Conservation (phyloP, 176 grass and related monocot genomes). For the Tillandsia leiboldiana region DNA sequence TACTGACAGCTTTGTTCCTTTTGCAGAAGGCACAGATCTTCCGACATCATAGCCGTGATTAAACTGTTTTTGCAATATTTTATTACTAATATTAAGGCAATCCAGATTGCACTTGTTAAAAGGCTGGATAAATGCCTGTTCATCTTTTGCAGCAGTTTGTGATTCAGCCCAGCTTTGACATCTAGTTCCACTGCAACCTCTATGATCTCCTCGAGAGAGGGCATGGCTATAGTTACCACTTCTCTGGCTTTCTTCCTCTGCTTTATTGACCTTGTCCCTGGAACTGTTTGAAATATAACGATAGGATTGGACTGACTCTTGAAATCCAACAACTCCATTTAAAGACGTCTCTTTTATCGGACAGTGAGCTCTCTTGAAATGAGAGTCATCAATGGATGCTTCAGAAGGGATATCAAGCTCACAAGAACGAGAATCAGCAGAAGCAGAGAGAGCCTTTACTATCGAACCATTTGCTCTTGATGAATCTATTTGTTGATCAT, state of each 20-base stretch:
- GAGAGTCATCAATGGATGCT: constrained; percentile 34
- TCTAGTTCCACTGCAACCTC: constrained; percentile 24
- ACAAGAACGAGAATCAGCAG: constrained; percentile 15
- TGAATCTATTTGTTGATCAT: constrained; percentile 22
- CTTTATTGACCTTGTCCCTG: constrained; percentile 20
- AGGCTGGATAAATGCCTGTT: constrained; percentile 6
- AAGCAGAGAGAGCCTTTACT: constrained; percentile 10
- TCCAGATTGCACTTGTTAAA: neutral
- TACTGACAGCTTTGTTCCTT: constrained; percentile 22
- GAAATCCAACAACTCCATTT: constrained; percentile 10
- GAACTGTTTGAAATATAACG: constrained; percentile 16
- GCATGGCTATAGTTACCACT: constrained; percentile 7
- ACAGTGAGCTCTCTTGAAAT: constrained; percentile 36
- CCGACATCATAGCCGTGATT: constrained; percentile 7
- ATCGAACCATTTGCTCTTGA: constrained; percentile 11
- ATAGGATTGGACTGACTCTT: constrained; percentile 24
- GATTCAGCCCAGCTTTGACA: constrained; percentile 15
- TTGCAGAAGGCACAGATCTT: constrained; percentile 22
- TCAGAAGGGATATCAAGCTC: constrained; percentile 40
- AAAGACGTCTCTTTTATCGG: constrained; percentile 23
- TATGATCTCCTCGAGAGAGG: constrained; percentile 21
- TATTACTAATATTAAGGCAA: constrained; percentile 16
- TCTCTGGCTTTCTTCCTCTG: constrained; percentile 22
- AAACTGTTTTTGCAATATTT: constrained; percentile 21
- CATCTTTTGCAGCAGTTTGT: constrained; percentile 7